These are phyloP conservation scores for Mrakiaceae sp. DNA, from an alignment of 1,284 basidiomycete genomes.

Conservation along the genomic window DNA sequence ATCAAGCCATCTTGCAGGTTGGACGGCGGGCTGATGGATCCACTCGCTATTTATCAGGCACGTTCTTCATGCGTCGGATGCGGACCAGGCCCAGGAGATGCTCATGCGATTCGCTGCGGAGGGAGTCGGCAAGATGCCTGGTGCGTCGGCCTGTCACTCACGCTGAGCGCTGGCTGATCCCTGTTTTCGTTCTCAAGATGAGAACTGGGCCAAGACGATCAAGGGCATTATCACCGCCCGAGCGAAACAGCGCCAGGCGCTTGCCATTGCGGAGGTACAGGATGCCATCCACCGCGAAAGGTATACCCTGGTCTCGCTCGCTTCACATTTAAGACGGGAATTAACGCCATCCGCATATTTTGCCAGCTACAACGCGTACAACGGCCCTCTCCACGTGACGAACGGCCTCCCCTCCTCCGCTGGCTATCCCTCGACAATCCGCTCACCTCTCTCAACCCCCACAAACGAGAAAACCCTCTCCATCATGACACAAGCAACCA, in stretches of 20 bases:
- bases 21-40: neutral
- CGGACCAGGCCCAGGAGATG: slow-evolving; percentile 79
- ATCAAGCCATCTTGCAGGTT: neutral
- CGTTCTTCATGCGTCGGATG: slow-evolving; percentile 85
- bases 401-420: slow-evolving; percentile 52
- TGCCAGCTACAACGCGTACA: neutral
- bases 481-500: neutral
- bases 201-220: slow-evolving; percentile 80
- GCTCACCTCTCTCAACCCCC: neutral
- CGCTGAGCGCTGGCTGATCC: slow-evolving; percentile 7
- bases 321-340: neutral
- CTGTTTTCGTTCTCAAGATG: slow-evolving; percentile 45
- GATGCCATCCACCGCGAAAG: slow-evolving; percentile 20
- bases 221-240: slow-evolving; percentile 60
- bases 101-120: slow-evolving; percentile 83
- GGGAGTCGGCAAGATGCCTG: slow-evolving; percentile 78
- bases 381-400: slow-evolving; percentile 58
- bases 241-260: slow-evolving; percentile 55
- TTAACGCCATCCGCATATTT: neutral
- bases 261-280: slow-evolving; percentile 65
- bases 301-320: slow-evolving; percentile 14
- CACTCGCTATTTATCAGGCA: slow-evolving; percentile 45
- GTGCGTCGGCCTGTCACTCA: slow-evolving; percentile 40
- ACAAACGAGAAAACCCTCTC: neutral
- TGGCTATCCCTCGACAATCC: slow-evolving; percentile 39